Base-by-base conservation (phyloP, 2,329 filamentous ascomycete genomes). In the Sclerotinia borealis region DNA sequence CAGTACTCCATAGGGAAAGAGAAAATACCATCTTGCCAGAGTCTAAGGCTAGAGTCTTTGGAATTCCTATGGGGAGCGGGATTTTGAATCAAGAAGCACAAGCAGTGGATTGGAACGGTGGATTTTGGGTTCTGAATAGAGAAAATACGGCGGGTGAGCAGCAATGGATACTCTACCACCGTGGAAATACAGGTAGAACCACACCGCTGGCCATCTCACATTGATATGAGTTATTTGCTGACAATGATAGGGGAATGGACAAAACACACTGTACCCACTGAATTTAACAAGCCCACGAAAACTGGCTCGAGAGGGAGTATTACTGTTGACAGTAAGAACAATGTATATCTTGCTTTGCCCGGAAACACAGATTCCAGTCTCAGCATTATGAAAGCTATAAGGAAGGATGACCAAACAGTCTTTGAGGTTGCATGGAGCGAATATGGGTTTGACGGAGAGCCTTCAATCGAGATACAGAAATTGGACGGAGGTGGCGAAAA, bases 81-180 rank as follows among this genome's bases (percentile, higher is more conserved):
- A 68, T 70, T 17, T 59, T 70, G 52, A 71, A 72, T 47, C 70
- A 71, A 47, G 69, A 71, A 55, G 64, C 61, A 15, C 70, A 72
- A 56, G 52, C 61, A 9, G 67, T 61, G 31, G 70, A 70, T 62
- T 64, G 62, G 60, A 60, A 66, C 15, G 68, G 69, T 13, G 68
- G 67, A 4, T 69, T 72, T 39, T 70, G 68, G 67, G 68, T 54
- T 1, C 45, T 71, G 34, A 70, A 70, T 47, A 50, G 70, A 49
- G 68, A 71, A 51, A 67, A 66, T 36, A 17, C 60, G 8, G 29
- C 50, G 43, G 50, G 59, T 15, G 63, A 62, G 25, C 61, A 68
- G 55, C 63, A 31, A 36, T 72, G 70, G 70, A 67, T 70, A 11
- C 52, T 69, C 9, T 70, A 71, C 59, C 31, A 66, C 52, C 66